phyloP scores from a whole-genome alignment of 169 alveolate species.

The Babesia ovis region DNA sequence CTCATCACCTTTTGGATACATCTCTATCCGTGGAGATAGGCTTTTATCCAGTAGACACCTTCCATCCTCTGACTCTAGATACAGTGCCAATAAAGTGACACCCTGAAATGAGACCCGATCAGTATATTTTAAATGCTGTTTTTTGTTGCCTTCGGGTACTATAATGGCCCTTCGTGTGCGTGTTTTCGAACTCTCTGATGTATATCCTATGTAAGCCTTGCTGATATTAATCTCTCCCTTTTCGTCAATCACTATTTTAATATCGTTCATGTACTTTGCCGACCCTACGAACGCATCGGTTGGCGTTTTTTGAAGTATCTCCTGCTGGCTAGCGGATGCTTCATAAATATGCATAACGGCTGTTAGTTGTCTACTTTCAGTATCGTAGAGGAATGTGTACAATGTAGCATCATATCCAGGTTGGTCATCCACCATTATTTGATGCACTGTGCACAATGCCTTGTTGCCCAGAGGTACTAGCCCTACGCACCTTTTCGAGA shows the following conservation, averaged over 20 bases:
- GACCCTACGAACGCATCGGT: background rate
- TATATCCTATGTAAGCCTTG: background rate
- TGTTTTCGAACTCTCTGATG: background rate
- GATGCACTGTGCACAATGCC: constrained; percentile 3
- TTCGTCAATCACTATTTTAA: background rate
- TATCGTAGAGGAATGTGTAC: constrained; percentile 13
- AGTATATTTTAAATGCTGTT: background rate
- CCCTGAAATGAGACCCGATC: background rate
- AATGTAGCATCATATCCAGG: background rate
- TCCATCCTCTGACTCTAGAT: constrained; percentile 16
- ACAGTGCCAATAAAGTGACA: background rate
- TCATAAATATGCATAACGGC: background rate
- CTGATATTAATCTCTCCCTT: background rate
- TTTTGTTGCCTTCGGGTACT: background rate
- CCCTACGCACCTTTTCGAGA: background rate
- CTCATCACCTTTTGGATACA: background rate
- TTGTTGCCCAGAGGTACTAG: constrained; percentile 1
- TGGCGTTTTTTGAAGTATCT: background rate
- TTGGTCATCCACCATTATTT: background rate
- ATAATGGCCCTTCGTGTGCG: background rate
- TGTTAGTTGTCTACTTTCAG: constrained; percentile 3
- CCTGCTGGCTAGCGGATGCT: background rate
- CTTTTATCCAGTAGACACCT: background rate
- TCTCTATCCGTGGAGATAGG: background rate
- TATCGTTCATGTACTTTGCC: background rate